Evolutionary conservation across 176 grass and related monocot genomes (phyloP), one percentile per base, ranked within the genome.

Genomic region (Cenchrus fungigraminus): DNA sequence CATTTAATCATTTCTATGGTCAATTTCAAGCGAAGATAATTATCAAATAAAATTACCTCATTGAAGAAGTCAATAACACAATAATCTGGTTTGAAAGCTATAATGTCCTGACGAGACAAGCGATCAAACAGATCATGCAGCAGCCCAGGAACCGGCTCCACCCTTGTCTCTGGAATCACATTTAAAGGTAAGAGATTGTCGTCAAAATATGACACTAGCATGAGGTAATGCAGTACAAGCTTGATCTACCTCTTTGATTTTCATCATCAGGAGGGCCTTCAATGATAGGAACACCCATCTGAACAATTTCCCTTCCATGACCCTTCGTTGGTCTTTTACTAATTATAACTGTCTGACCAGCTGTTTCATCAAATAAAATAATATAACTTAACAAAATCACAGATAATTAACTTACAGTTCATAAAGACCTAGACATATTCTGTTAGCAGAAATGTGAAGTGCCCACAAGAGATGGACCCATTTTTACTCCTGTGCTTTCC

Each of bases 291-390:
- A 89, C 52, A 5, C 97, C 97, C 28, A 99, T 81, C 88, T 99
- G 97, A 88, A 99, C 93, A 85, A 96, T 64, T 89, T 91, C 93
- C 83, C 97, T 89, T 79, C 97, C 97, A 86, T 96, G 97, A 59
- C 97, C 97, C 83, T 87, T 96, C 72, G 53, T 79, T 89, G 97
- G 97, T 84, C 91, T 94, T 90, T 88, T 96, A 83, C 88, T 85
- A 65, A 87, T 51, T 66, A 94, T 88, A 82, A 99, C 77, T 46
- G 91, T 99, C 79, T 89, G 93, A 15, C 97, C 91, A 89, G 88
- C 87, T 87, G 83, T 73, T 82, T 86, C 44, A 58, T 59, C 51
- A 89, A 85, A 45, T 51, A 80, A 88, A 58, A 83, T 55, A 65
- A 19, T 6, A 55, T 72, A 55, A 66, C 69, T 47, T 76, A 51